Evolutionary conservation across 2,329 filamentous ascomycete species (phyloP), one percentile per base, ranked within the genome.

Genomic region (Metarhizium sp.): DNA sequence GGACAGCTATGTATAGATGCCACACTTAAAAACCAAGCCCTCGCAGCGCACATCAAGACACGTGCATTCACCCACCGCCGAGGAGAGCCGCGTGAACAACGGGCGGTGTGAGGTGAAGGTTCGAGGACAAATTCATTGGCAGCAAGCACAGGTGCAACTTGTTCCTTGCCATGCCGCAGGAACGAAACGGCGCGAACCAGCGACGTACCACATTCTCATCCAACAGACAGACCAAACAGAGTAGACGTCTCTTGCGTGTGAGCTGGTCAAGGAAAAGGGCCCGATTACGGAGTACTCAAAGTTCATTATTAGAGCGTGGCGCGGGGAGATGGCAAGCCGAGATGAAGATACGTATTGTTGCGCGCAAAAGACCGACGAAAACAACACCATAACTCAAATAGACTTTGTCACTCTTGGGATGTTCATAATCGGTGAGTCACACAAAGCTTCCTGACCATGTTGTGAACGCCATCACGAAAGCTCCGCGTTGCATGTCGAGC

Each of bases 401-500:
- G 84, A 88, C 60, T 87, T 88, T 68, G 82, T 85, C 57, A 87
- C 84, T 0, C 64, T 88, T 63, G 86, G 85, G 63, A 88, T 88
- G 85, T 85, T 88, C 63, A 88, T 88, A 52, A 82, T 88, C 58
- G 85, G 84, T 86, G 71, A 69, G 78, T 55, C 48, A 40, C 11
- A 6, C 6, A 20, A 20, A 45, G n/a, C 42, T 16, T 7, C 7
- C 42, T 6, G 16, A 18, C 1, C 16, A 20, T 7, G 42, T 20
- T 6, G 6, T 6, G 6, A 45, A 20, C 42, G 42, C 18, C 20
- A 11, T 45, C 42, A 18, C n/a, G n/a, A 11, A 20, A 20, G n/a
- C 36, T 20, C n/a, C n/a, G 6, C n/a, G n/a, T 29, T 25, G 30
- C 18, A n/a, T 6, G 20, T 48, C 50, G 29, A 10, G n/a, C 11